Conservation (phyloP, 176 grass and related monocot species). For the Musa troglodytarum region DNA sequence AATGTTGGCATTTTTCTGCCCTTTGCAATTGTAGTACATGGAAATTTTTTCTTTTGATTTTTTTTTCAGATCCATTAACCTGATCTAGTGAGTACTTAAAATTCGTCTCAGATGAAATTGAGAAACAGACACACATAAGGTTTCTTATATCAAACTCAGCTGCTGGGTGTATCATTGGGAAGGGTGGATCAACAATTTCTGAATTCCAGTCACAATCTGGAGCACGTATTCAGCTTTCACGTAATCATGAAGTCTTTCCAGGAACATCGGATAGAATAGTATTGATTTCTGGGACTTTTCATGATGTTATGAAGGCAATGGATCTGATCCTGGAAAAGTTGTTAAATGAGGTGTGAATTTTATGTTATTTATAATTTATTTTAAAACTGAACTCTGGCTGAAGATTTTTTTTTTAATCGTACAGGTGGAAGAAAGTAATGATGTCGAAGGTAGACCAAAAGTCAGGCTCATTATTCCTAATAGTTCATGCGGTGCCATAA, state of each 20-base stretch:
- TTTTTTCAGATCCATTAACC: background rate
- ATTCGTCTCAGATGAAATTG: slow-evolving; percentile 47
- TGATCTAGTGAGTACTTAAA: background rate
- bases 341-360: slow-evolving; percentile 53
- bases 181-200: slow-evolving; percentile 94
- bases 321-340: slow-evolving; percentile 91
- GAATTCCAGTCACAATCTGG: slow-evolving; percentile 88
- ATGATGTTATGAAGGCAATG: slow-evolving; percentile 82
- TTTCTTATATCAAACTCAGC: slow-evolving; percentile 85
- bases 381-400: background rate
- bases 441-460: slow-evolving; percentile 78
- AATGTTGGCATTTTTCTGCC: background rate
- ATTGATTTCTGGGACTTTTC: slow-evolving; percentile 80
- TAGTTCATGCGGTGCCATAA: slow-evolving; percentile 92
- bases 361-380: background rate
- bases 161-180: slow-evolving; percentile 94
- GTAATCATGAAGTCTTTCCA: slow-evolving; percentile 90
- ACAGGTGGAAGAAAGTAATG: slow-evolving; percentile 79
- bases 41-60: background rate
- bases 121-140: slow-evolving; percentile 77
- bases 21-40: background rate
- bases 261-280: slow-evolving; percentile 93
- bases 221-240: slow-evolving; percentile 89
- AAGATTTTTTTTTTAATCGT: slow-evolving; percentile 14
- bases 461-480: slow-evolving; percentile 88